phyloP scores from a whole-genome alignment of 495 filamentous ascomycete genomes.

The Xylaria acuta region DNA sequence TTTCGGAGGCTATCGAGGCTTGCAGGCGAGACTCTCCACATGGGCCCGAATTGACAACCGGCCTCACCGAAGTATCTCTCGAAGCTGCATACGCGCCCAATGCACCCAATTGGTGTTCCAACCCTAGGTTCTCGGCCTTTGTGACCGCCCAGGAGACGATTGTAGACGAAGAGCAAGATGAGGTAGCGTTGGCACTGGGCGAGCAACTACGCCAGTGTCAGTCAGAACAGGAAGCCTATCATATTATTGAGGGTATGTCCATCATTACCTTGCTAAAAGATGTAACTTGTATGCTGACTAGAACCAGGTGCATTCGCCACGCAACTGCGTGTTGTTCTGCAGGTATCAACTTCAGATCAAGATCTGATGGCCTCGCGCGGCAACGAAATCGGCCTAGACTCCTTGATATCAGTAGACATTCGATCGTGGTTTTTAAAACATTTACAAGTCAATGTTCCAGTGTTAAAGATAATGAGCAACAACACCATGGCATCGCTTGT shows the following conservation, averaged over 20 bases:
- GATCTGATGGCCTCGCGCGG: constrained; percentile 22
- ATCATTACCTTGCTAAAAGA: not conserved
- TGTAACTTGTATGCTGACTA: not conserved
- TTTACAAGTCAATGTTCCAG: constrained; percentile 43
- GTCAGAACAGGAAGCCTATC: constrained; percentile 12
- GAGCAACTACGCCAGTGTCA: constrained; percentile 21
- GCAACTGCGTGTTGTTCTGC: constrained; percentile 18
- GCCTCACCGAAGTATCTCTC: constrained; percentile 26
- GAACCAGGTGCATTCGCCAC: constrained; percentile 18
- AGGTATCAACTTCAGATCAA: constrained; percentile 13
- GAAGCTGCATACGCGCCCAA: not conserved
- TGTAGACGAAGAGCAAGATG: constrained; percentile 4
- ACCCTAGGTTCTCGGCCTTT: constrained; percentile 21
- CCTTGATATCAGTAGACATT: constrained; percentile 44
- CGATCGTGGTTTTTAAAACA: constrained; percentile 46
- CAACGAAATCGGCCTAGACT: constrained; percentile 44
- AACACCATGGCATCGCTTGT: constrained; percentile 29
- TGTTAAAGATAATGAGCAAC: constrained; percentile 43
- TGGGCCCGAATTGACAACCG: constrained; percentile 26
- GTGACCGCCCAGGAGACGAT: not conserved
- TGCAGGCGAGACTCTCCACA: constrained; percentile 10
- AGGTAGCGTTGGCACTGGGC: not conserved
- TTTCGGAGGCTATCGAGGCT: constrained; percentile 32
- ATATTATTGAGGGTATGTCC: constrained; percentile 28
- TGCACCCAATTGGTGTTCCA: constrained; percentile 14